These are phyloP conservation scores for Ceratocystis harringtonii DNA, from an alignment of 2,329 filamentous ascomycete genomes.

Conservation along the genomic window DNA sequence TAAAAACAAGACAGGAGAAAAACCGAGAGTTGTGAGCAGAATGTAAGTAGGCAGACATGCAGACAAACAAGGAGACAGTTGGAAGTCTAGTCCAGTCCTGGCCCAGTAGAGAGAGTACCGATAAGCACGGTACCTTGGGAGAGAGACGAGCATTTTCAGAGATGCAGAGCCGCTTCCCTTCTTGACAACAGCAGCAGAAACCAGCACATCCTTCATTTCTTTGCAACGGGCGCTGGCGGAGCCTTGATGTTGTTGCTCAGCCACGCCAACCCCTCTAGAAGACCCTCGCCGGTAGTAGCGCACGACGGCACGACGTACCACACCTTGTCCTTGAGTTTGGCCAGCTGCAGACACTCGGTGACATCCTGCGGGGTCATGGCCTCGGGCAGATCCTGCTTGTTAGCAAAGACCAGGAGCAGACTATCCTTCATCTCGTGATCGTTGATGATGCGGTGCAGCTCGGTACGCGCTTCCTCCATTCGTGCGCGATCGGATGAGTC, in stretches of 20 bases:
- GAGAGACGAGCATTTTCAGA: not conserved
- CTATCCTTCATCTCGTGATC: constrained; percentile 97
- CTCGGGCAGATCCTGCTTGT: constrained; percentile 91
- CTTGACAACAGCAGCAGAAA: not conserved
- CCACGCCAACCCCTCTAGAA: constrained; percentile 71
- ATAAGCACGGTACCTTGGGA: not conserved
- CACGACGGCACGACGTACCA: constrained; percentile 77
- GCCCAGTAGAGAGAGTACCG: not conserved
- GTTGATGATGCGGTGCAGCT: constrained; percentile 93
- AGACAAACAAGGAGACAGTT: not conserved
- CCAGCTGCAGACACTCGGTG: constrained; percentile 60
- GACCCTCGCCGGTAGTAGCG: constrained; percentile 65
- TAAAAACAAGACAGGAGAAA: constrained; percentile 5
- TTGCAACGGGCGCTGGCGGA: constrained; percentile 34
- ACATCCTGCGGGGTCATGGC: constrained; percentile 69
- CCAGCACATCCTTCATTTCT: constrained; percentile 31
- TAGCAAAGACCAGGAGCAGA: constrained; percentile 86
- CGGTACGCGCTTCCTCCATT: constrained; percentile 83
- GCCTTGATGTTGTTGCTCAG: constrained; percentile 72
- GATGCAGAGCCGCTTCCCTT: not conserved
- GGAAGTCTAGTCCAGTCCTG: not conserved
- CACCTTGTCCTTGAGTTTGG: constrained; percentile 65
- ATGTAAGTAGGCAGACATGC: too few relatives aligned
- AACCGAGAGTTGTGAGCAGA: not conserved
- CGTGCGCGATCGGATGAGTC: constrained; percentile 85